Evolutionary conservation across 495 filamentous ascomycete species (phyloP), one percentile per base, ranked within the genome.

Genomic region (Neurospora pannonica): DNA sequence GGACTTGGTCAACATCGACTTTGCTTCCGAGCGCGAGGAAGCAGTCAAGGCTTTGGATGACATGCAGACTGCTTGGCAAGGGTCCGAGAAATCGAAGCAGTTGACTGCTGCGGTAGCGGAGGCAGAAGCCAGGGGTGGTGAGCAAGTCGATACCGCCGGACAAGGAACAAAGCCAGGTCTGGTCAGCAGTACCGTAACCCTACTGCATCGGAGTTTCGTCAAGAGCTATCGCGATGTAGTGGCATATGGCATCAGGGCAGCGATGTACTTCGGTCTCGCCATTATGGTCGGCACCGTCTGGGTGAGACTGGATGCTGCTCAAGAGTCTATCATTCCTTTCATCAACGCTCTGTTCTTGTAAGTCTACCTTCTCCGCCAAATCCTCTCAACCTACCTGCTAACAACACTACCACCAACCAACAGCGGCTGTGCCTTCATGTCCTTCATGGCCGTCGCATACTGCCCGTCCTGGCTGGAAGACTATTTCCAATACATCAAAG

Each of bases 211-310:
- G 11, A 87, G 87, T 31, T 94, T 90, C 74, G 89, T 96, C 80
- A 96, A 96, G 82, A 89, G 87, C 71, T 93, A 94, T 79, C 89
- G 93, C 1, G 93, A 96, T 80, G 88, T 95, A 15, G 87, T 95
- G 17, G 93, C 90, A 0, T 96, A 95, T 77, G 93, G 92, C 0
- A 93, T 96, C 74, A 86, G 93, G 1, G 86, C 95, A 34, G 90
- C 89, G 11, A 96, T 96, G 93, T 95, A 96, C 79, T n/a, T 17
- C 77, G 78, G 87, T 10, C 85, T 95, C 38, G 92, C 93, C 0
- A 90, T 96, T 75, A 92, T 96, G 91, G 93, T 94, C 90, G 93
- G 93, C 4, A 95, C 93, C 2, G 92, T 95, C 31, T 96, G 91
- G 91, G 84, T 95, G 28, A 88, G 93, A 8, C 84, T 96, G 1